Evolutionary conservation across 2,329 filamentous ascomycete genomes (phyloP), one percentile per base, ranked within the genome.

Genomic region (Ophiostoma quercus): DNA sequence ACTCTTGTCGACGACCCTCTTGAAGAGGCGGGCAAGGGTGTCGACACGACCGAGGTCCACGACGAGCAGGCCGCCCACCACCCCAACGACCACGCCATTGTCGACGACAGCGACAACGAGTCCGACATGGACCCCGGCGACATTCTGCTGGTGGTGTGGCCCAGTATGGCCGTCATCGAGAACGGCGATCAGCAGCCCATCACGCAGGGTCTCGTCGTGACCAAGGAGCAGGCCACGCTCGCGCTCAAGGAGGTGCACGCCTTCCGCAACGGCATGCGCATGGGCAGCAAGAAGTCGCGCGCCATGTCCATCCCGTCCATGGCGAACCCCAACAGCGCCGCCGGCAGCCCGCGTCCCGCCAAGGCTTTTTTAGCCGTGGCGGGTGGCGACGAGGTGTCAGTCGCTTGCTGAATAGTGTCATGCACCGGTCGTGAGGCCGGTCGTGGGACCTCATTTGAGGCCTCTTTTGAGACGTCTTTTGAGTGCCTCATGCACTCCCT

Each of bases 71-170:
- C 12, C 9, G 43, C 6, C 19, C 43, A 67, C 16, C 39, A 66
- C 19, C 16, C 65, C 16, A 51, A 66, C 19, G 70, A 72, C 43
- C n/a, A 43, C 19, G 71, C 67, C 19, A 67, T 63, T 16, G 67
- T 41, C 22, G 67, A 54, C 22, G 67, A 54, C 39, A 57, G 57
- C 22, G 70, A 70, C 29, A 67, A 69, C 37, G 68, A 47, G 7
- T 62, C 70, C 9, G 76, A 77, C 67, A 71, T 77, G 41, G 76
- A 77, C 57, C 77, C 77, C 0, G 74, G 75, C 29, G 75, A 77
- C 72, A 78, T 79, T 66, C 67, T 78, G 54, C 73, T 79, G 1
- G 77, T 79, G 4, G 76, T 78, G 29, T 79, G 77, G 77, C 77
- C 77, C 8, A 76, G 74, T 72, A 78, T 78, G 76, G 77, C 76